A percentile compares a stretch with the other conserved stretches of the same genome.
These are phyloP conservation scores for Citrus inodora DNA, from an alignment of 345 rosid genomes.

Conservation along the genomic window DNA sequence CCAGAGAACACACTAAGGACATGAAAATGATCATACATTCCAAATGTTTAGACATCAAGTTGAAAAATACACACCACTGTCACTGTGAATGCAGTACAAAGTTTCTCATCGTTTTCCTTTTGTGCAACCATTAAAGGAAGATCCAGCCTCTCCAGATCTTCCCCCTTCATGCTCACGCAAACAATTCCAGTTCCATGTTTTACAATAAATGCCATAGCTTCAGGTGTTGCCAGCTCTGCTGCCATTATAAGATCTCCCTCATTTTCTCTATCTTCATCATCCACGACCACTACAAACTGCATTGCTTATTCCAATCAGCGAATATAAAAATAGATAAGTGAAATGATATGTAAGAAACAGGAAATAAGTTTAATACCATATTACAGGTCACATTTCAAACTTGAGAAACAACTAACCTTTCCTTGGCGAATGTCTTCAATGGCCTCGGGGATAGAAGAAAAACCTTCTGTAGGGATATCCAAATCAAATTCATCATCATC, in stretches of 20 bases:
- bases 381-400: not conserved
- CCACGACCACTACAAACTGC: slow-evolving; percentile 83
- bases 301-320: not conserved
- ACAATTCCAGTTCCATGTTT: slow-evolving; percentile 91
- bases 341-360: not conserved
- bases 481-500: slow-evolving; percentile 60
- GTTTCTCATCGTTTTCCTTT: slow-evolving; percentile 83
- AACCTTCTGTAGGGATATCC: slow-evolving; percentile 59
- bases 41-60: not conserved
- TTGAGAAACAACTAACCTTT: slow-evolving; percentile 38
- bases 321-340: not conserved
- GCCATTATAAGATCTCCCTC: slow-evolving; percentile 97
- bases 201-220: slow-evolving; percentile 88
- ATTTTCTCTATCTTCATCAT: slow-evolving; percentile 92
- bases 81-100: slow-evolving; percentile 80
- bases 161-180: slow-evolving; percentile 81
- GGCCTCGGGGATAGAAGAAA: slow-evolving; percentile 68
- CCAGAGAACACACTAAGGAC: not conserved
- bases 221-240: slow-evolving; percentile 68
- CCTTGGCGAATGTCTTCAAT: slow-evolving; percentile 73
- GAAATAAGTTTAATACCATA: not conserved
- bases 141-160: slow-evolving; percentile 77
- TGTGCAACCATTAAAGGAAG: slow-evolving; percentile 83
- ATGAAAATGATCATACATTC: not conserved
- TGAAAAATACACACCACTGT: slow-evolving; percentile 57